Percentiles rank a stretch among this genome's conserved stretches.
Conservation (phyloP, 2,329 filamentous ascomycete species). For the Cladosporium halotolerans region DNA sequence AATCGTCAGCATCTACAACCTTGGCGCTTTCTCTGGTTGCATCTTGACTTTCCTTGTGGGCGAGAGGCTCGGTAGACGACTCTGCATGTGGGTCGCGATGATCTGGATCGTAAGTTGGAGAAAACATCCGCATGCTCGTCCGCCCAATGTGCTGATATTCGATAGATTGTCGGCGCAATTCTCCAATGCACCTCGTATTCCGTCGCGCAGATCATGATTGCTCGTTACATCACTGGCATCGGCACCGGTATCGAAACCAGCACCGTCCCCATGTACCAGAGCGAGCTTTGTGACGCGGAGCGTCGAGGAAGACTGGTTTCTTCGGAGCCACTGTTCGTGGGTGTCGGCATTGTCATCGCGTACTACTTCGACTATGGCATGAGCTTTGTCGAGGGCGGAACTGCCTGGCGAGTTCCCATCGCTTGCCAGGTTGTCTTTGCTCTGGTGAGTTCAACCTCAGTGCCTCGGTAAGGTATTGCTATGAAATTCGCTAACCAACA, state of each 20-base stretch:
- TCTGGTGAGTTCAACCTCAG: slow-evolving; percentile 6
- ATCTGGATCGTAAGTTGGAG: slow-evolving; percentile 32
- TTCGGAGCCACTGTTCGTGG: slow-evolving; percentile 31
- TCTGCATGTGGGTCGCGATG: slow-evolving; percentile 40
- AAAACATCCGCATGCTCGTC: background rate
- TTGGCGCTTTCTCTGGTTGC: slow-evolving; percentile 33
- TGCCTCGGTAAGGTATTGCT: background rate
- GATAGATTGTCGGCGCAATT: slow-evolving; percentile 37
- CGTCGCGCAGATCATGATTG: slow-evolving; percentile 42
- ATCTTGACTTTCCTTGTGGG: slow-evolving; percentile 34
- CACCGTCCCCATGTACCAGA: slow-evolving; percentile 40
- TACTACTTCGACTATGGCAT: slow-evolving; percentile 35
- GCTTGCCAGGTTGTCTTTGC: slow-evolving; percentile 39
- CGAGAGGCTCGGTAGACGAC: slow-evolving; percentile 31
- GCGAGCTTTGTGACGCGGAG: slow-evolving; percentile 29
- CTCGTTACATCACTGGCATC: slow-evolving; percentile 43
- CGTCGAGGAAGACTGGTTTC: slow-evolving; percentile 30
- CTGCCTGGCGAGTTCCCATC: slow-evolving; percentile 44
- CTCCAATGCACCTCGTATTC: slow-evolving; percentile 41
- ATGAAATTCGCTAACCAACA: background rate
- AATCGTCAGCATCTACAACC: slow-evolving; percentile 38
- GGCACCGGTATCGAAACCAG: slow-evolving; percentile 44
- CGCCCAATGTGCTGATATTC: background rate
- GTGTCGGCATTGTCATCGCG: slow-evolving; percentile 24
- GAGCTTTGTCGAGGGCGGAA: slow-evolving; percentile 35